phyloP scores from a whole-genome alignment of 2,329 filamentous ascomycete species.

The Truncatella angustata region DNA sequence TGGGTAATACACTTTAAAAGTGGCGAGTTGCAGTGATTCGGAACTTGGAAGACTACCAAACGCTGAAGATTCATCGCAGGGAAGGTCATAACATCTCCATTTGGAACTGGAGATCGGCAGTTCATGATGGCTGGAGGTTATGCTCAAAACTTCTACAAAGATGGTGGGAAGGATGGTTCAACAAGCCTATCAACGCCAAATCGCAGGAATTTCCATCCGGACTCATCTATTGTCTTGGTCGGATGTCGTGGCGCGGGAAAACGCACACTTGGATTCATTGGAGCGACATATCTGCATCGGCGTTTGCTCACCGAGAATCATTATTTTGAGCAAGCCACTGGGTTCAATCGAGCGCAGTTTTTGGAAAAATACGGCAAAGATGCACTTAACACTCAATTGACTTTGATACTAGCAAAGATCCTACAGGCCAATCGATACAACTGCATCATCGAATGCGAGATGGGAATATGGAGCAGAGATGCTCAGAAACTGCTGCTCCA shows the following conservation, averaged over 20 bases:
- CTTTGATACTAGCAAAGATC: constrained; percentile 60
- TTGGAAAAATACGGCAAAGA: constrained; percentile 59
- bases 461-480: constrained; percentile 60
- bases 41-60: too few relatives aligned
- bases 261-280: constrained; percentile 69
- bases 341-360: constrained; percentile 58
- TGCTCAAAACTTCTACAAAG: neutral
- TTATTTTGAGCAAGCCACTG: constrained; percentile 64
- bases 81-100: too few relatives aligned
- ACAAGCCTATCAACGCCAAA: constrained; percentile 23
- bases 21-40: too few relatives aligned
- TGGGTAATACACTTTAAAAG: too few relatives aligned
- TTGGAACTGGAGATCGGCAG: too few relatives aligned
- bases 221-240: constrained; percentile 69
- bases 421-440: constrained; percentile 56
- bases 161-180: neutral
- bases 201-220: constrained; percentile 46
- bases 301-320: constrained; percentile 68
- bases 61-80: too few relatives aligned
- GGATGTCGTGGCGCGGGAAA: constrained; percentile 72
- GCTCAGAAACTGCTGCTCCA: constrained; percentile 56
- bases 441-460: constrained; percentile 69
- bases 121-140: neutral
- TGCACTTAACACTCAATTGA: constrained; percentile 61
- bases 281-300: constrained; percentile 64